These are phyloP conservation scores for Raffaelea arxii DNA, from an alignment of 2,329 filamentous ascomycete species.

Conservation along the genomic window DNA sequence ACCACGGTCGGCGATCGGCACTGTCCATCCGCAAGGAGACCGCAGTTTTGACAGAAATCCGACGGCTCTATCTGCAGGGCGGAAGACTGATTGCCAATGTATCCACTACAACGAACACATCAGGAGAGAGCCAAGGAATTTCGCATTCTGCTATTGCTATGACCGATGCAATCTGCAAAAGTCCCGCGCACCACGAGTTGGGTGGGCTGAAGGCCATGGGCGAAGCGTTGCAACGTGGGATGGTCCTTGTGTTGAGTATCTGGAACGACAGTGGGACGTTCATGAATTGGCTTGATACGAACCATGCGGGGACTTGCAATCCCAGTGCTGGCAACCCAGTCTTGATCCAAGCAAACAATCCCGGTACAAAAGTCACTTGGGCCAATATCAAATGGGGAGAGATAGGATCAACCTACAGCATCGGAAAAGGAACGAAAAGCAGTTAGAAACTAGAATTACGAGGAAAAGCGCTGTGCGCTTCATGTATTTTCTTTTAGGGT, in stretches of 20 bases:
- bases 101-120: neutral
- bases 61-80: conserved; percentile 19
- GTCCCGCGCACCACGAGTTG: conserved; percentile 24
- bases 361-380: conserved; percentile 41
- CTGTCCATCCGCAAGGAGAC: neutral
- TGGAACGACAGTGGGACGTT: conserved; percentile 37
- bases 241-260: conserved; percentile 37
- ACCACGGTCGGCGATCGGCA: neutral
- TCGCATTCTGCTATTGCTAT: conserved; percentile 21
- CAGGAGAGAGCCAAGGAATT: neutral
- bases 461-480: too few species aligned
- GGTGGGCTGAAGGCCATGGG: conserved; percentile 44
- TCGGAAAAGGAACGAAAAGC: too few species aligned
- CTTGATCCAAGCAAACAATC: conserved; percentile 34
- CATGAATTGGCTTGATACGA: conserved; percentile 42
- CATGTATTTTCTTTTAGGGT: too few species aligned
- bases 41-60: conserved; percentile 12
- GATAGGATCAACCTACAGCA: conserved; percentile 41
- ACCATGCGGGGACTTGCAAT: conserved; percentile 38
- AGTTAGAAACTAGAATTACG: too few species aligned
- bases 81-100: conserved; percentile 10
- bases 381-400: conserved; percentile 52
- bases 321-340: conserved; percentile 41
- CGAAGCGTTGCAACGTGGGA: conserved; percentile 30
- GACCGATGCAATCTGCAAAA: conserved; percentile 43